Base-by-base conservation (phyloP, 2,329 filamentous ascomycete species). In the Colletotrichum tamarilloi region DNA sequence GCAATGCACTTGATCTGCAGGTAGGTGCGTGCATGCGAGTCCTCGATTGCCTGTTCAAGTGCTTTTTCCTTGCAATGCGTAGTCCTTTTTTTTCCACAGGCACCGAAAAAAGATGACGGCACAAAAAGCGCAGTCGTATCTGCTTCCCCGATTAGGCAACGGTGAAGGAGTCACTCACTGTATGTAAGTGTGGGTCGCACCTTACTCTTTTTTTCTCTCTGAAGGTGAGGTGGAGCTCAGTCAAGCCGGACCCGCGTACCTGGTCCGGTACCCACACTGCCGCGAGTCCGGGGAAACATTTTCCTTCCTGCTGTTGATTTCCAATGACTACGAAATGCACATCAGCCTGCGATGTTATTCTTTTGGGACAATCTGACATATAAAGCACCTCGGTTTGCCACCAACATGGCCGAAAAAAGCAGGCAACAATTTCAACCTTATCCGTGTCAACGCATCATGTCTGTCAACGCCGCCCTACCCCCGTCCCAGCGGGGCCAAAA, bases 61-160 rank as follows among this genome's bases (percentile, higher is more conserved):
- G 8, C 19, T 11, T n/a, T 8, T 22, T 22, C 19, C 8, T 49
- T 19, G 38, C 42, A n/a, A 49, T 4, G 42, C 42, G 19, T 4
- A 30, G 35, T 42, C 16, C 9, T 42, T 19, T 42, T 38, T 42
- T 42, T 6, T 26, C 26, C 16, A 19, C 38, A 8, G 38, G 38
- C 16, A 42, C 38, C 16, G 11, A 42, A 42, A 42, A 42, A 42
- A 28, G 4, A 19, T 46, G 38, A 26, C 8, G 2, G 35, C 16
- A 11, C 24, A 26, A 26, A 26, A 1, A 26, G 59, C 24, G 24
- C 42, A 14, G 62, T 60, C 68, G 68, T 67, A 68, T 49, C 62
- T 62, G 57, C n/a, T 68, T 72, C 14, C 68, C 68, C 14, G 57
- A 62, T 56, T 22, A 68, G 68, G 63, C 22, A 72, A 68, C 57